Percentiles rank a stretch among this genome's conserved stretches.
Conservation (phyloP, 2,329 filamentous ascomycete species). For the Microsporum audouinii region DNA sequence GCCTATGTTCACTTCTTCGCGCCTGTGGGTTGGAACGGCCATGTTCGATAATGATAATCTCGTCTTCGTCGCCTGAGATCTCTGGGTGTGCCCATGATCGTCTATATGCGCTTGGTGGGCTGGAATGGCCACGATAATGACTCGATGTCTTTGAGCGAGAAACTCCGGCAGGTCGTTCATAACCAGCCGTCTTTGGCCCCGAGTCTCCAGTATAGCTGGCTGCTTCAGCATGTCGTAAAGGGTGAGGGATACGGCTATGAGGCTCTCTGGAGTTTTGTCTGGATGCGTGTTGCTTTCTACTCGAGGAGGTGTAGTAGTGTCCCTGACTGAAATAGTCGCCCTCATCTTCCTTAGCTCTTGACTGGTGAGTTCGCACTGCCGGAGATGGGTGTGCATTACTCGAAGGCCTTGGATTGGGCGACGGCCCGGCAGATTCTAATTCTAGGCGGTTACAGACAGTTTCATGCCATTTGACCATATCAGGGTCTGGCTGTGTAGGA, state of each 20-base stretch:
- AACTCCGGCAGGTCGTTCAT: not conserved
- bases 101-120: not conserved
- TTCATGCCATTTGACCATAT: constrained; percentile 81
- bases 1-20: not conserved
- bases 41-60: not conserved
- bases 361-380: not conserved
- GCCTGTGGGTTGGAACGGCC: not conserved
- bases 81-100: not conserved
- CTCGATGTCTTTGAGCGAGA: not conserved
- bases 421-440: constrained; percentile 39
- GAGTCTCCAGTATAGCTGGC: not conserved
- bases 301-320: not conserved
- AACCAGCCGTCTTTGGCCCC: not conserved
- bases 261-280: not conserved
- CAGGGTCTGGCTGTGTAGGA: constrained; percentile 59
- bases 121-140: constrained; percentile 1
- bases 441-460: constrained; percentile 60
- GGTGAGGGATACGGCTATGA: not conserved
- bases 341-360: not conserved
- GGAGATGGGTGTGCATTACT: not conserved
- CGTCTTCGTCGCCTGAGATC: not conserved
- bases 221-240: not conserved
- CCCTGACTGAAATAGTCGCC: not conserved
- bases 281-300: not conserved
- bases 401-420: not conserved